Base-by-base conservation (phyloP, 768 basidiomycete species). In the Lepiota brunneoincarnata region DNA sequence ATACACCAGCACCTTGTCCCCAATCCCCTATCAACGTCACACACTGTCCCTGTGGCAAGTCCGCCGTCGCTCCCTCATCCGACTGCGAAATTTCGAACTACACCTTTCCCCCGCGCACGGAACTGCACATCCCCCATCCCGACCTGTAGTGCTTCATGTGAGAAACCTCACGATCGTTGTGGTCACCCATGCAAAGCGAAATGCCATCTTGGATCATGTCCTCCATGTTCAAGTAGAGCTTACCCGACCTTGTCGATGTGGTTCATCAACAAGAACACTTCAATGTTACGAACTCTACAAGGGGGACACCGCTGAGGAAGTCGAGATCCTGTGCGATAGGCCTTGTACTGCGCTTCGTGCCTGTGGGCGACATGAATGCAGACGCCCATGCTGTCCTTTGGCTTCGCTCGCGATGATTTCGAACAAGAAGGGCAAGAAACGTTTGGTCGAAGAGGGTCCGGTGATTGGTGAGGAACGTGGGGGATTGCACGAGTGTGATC, bases 341-440 rank as follows among this genome's bases (percentile, higher is more conserved):
- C 81, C 85, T 1, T 99, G 97, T 64, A 71, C 73, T 17, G 89
- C 86, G 0, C 72, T 93, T 9, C 82, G 93, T 14, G 78, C 82
- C 6, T 98, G 97, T 64, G 92, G 95, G 0, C 76, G 85, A 18
- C 97, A 99, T 63, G 85, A 88, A 57, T 98, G 97, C 64, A 75
- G 77, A 15, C 79, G 94, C 3, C 55, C 87, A 7, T 98, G 97
- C 65, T 99, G 97, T 62, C 95, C 97, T 0, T 79, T 98, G 0
- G 88, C 93, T 0, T 81, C 78, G 17, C 70, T 89, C 4, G 75
- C 79, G 11, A 63, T 68, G 12, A 57, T 67, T 18, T 58, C 68
- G 17, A 64, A 74, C 43, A 77, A 78, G 59, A 90, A 87, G 62
- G 74, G 83, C 35, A 91, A 87, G 73, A 84, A 81, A 61, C 73